Conservation (phyloP, 2,329 filamentous ascomycete species). For the Myriosclerotinia scirpicola region DNA sequence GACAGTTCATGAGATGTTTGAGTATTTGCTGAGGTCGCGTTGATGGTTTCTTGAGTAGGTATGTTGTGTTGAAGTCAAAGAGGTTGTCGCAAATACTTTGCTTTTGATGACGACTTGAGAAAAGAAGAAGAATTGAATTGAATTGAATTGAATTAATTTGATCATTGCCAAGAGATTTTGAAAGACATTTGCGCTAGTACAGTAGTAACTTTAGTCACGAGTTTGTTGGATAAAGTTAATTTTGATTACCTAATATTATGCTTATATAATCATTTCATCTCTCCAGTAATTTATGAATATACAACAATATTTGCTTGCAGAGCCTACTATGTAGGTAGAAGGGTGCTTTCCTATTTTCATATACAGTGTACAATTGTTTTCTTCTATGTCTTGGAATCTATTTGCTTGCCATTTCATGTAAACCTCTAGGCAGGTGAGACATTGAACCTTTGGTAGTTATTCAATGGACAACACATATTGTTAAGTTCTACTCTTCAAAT, state of each 20-base stretch:
- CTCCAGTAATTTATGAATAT: not conserved
- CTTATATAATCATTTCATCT: constrained; percentile 3
- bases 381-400: not conserved
- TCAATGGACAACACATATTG: not conserved
- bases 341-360: not conserved
- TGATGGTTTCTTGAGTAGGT: constrained; percentile 5
- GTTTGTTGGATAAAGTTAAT: not conserved
- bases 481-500: not conserved
- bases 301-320: not conserved
- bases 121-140: constrained; percentile 13
- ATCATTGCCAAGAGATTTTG: constrained; percentile 13
- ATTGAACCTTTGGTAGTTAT: not conserved
- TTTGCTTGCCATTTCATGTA: not conserved
- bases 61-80: not conserved
- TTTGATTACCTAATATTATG: no score
- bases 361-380: not conserved
- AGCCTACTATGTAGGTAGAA: no score
- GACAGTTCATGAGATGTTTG: not conserved
- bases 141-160: constrained; percentile 16
- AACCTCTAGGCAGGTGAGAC: constrained; percentile 13
- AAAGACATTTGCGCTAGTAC: constrained; percentile 7
- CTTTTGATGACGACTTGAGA: not conserved
- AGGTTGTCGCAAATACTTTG: constrained; percentile 14
- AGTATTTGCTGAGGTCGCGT: not conserved
- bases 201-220: not conserved